Base-by-base conservation (phyloP, 768 basidiomycete genomes). In the Arthromyces matolae region DNA sequence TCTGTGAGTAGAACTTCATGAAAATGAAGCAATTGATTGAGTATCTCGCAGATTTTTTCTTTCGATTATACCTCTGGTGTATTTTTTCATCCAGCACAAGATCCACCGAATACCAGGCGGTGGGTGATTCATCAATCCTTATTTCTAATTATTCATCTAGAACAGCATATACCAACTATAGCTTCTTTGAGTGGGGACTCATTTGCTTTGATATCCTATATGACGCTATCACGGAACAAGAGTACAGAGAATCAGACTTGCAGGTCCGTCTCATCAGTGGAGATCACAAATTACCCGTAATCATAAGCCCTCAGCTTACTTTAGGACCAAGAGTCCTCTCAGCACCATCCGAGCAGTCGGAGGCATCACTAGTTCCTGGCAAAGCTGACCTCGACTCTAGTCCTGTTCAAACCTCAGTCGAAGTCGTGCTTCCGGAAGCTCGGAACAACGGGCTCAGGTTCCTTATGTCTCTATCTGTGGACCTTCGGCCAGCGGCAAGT, bases 81-180 rank as follows among this genome's bases (percentile, higher is more conserved):
- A 89, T 64, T 89, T 86, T 59, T 95, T 88, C 64, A 70, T 93
- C 19, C 86, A 86, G 57, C 93, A 95, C 67, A 91, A 92, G 58
- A 81, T 89, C 4, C 70, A 90, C 49, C 71, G 73, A 28, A 70
- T 90, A 55, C 86, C 90, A 1, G 91, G 92, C 61, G 87, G 89
- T 88, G n/a, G n/a, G n/a, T n/a, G 47, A 38, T 76, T 53, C 27
- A 38, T n/a, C 18, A 13, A 7, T 23, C 31, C 12, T 33, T 36
- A 25, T 34, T 18, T 25, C 8, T 24, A 9, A 25, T 31, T 52
- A 19, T 27, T 53, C 23, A 27, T 22, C 44, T 37, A 19, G 13
- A 22, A 39, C 25, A 90, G 92, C 93, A 9, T 95, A 95, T 66
- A 93, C 89, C 3, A 69, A 69, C 34, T 95, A 93, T 59, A 80